Percentiles rank a stretch among this genome's conserved stretches.
phyloP scores from a whole-genome alignment of 306 rosid genomes.

The Fragaria nilgerrensis region DNA sequence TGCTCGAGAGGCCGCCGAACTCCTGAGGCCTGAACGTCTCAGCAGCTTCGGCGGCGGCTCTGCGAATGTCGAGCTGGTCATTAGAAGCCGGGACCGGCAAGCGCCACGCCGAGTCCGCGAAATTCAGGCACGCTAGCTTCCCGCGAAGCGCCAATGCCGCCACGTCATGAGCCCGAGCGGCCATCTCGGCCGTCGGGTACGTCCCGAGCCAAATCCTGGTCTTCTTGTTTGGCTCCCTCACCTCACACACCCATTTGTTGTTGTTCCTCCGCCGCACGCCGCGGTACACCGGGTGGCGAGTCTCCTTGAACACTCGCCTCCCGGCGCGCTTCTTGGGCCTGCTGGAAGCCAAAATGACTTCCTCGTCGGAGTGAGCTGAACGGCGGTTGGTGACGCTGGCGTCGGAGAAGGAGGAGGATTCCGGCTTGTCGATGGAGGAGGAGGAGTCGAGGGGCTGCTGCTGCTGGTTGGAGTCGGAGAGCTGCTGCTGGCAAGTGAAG shows the following conservation, averaged over 20 bases:
- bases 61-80: constrained; percentile 45
- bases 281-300: constrained; percentile 74
- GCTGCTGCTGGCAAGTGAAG: neutral
- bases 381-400: neutral
- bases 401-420: constrained; percentile 20
- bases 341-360: constrained; percentile 47
- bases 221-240: constrained; percentile 65
- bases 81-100: constrained; percentile 41
- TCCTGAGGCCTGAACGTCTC: constrained; percentile 26
- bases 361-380: constrained; percentile 38
- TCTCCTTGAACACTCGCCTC: constrained; percentile 60
- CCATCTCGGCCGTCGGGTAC: constrained; percentile 71
- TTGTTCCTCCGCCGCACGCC: constrained; percentile 72
- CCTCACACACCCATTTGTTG: constrained; percentile 86
- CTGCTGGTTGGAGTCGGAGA: neutral
- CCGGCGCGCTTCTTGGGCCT: constrained; percentile 74
- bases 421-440: constrained; percentile 6
- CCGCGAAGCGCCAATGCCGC: constrained; percentile 64
- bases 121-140: constrained; percentile 66
- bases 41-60: constrained; percentile 62
- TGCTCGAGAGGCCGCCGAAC: constrained; percentile 11
- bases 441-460: neutral
- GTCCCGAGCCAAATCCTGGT: constrained; percentile 85
- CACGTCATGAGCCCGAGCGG: constrained; percentile 87
- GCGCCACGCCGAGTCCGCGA: constrained; percentile 66